A percentile compares a stretch with the other conserved stretches of the same genome.
phyloP scores from a whole-genome alignment of 139 green algal species.

The Raphidocelis subcapitata region DNA sequence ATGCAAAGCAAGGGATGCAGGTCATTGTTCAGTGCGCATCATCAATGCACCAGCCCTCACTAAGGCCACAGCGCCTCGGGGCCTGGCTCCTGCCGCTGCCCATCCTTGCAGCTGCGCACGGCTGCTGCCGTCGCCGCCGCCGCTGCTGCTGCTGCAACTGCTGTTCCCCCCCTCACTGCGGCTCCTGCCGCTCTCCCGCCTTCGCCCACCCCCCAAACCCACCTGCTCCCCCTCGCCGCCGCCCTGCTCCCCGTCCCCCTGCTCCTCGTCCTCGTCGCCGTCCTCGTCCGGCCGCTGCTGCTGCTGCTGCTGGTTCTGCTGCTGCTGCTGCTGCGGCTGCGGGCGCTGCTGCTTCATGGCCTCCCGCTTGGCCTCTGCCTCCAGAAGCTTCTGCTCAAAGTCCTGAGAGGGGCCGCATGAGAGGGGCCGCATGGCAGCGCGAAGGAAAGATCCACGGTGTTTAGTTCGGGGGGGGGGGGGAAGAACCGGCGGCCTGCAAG shows the following conservation, averaged over 20 bases:
- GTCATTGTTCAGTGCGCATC: neutral
- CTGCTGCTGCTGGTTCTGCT: slow-evolving; percentile 22
- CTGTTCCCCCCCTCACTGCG: no score
- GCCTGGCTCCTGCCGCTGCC: no score
- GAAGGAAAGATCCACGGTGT: no score
- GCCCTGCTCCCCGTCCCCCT: slow-evolving; percentile 29
- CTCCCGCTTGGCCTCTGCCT: slow-evolving; percentile 29
- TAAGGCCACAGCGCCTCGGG: no score
- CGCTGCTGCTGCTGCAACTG: no score
- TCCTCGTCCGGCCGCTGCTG: slow-evolving; percentile 13
- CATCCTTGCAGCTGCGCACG: no score
- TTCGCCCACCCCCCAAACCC: no score
- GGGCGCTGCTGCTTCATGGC: slow-evolving; percentile 15
- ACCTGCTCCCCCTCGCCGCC: slow-evolving; percentile 40
- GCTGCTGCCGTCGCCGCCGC: no score
- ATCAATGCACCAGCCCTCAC: no score
- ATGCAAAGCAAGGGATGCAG: neutral
- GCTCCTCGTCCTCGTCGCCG: slow-evolving; percentile 15
- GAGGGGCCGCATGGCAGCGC: neutral
- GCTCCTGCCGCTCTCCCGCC: no score
- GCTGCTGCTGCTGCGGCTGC: slow-evolving; percentile 10
- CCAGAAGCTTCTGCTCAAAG: slow-evolving; percentile 36
- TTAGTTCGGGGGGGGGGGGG: no score
- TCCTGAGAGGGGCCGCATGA: slow-evolving; percentile 30
- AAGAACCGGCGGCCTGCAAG: no score